A percentile compares a stretch with the other conserved stretches of the same genome.
phyloP scores from a whole-genome alignment of 202 grass and related monocot genomes.

The Elaeis oleifera region DNA sequence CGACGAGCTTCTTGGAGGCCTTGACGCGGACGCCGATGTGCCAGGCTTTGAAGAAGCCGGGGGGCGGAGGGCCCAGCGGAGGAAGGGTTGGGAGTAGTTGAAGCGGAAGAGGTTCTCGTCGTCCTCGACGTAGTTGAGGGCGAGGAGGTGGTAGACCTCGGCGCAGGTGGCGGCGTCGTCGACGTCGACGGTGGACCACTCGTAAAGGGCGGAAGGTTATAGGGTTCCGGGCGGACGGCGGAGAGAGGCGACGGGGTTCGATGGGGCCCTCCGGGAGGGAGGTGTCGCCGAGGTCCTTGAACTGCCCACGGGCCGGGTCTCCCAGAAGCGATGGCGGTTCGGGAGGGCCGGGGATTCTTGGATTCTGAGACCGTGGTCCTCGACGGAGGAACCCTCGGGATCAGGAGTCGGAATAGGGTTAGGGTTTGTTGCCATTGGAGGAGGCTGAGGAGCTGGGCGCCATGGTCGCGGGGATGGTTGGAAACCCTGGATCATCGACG shows the following conservation, averaged over 20 bases:
- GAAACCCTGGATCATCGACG: no score
- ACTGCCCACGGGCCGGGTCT: slow-evolving; percentile 92
- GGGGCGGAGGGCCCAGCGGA: slow-evolving; percentile 84
- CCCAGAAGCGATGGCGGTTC: slow-evolving; percentile 90
- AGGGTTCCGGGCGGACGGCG: slow-evolving; percentile 79
- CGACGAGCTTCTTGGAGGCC: slow-evolving; percentile 80
- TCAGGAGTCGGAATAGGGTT: no score
- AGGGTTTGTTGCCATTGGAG: no score
- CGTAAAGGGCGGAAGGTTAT: slow-evolving; percentile 65
- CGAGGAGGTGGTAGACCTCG: slow-evolving; percentile 79
- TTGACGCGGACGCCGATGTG: slow-evolving; percentile 94
- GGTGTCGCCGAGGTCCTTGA: slow-evolving; percentile 50
- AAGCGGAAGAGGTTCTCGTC: slow-evolving; percentile 99
- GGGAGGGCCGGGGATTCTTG: slow-evolving; percentile 70
- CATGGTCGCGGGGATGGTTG: no score
- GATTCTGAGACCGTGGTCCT: slow-evolving; percentile 57
- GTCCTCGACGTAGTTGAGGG: slow-evolving; percentile 93
- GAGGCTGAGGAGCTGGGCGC: no score
- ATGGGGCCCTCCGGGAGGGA: slow-evolving; percentile 66
- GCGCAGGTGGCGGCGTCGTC: slow-evolving; percentile 45
- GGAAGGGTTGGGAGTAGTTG: slow-evolving; percentile 91
- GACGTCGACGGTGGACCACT: slow-evolving; percentile 83
- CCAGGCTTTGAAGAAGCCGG: slow-evolving; percentile 77
- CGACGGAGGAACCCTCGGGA: slow-evolving; percentile 14
- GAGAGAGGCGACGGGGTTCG: slow-evolving; percentile 57